Base-by-base conservation (phyloP, 2,329 filamentous ascomycete genomes). In the Zasmidium citrigriseum region DNA sequence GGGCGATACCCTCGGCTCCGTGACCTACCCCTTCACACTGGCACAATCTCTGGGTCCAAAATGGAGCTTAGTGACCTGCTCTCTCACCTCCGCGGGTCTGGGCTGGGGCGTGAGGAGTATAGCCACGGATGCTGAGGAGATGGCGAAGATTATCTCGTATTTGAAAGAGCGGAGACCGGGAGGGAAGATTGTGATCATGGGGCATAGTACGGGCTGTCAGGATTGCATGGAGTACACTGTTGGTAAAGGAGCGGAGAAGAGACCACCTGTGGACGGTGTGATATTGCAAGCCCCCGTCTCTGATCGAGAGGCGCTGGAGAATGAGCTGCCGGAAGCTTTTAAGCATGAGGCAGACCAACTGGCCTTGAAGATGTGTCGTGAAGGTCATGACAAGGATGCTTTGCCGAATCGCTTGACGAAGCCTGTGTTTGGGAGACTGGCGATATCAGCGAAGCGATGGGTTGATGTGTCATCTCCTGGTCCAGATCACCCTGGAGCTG, bases 221-320 rank as follows among this genome's bases (percentile, higher is more conserved):
- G 87, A 89, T 69, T 79, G 85, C 12, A 81, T 89, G 75, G 83
- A 88, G 65, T 90, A 89, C 64, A 70, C 88, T 1, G 60, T 75
- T 4, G 70, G 68, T 20, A 51, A 57, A 18, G 63, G 62, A 12
- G 60, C 61, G 7, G 66, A 64, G 20, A 73, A 75, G 44, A 76
- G 83, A 12, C 82, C 84, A 0, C 76, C 58, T 0, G 76, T 96
- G 1, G 85, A 95, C 59, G 92, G 89, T 34, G 87, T 86, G 50
- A 88, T 96, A 46, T 76, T 96, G 55, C 92, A 96, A 72, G 91
- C 88, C 0, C 87, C 90, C 0, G 87, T 93, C 2, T 90, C 86
- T 1, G 91, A 96, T 72, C 82, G 91, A 25, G 88, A 96, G 71
- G 83, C 82, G 0, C 68, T 89, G 11, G 74, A 74, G 2, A 69